Evolutionary conservation across 164 flowering plant genomes (phyloP).

Genomic region (Aristolochia contorta): DNA sequence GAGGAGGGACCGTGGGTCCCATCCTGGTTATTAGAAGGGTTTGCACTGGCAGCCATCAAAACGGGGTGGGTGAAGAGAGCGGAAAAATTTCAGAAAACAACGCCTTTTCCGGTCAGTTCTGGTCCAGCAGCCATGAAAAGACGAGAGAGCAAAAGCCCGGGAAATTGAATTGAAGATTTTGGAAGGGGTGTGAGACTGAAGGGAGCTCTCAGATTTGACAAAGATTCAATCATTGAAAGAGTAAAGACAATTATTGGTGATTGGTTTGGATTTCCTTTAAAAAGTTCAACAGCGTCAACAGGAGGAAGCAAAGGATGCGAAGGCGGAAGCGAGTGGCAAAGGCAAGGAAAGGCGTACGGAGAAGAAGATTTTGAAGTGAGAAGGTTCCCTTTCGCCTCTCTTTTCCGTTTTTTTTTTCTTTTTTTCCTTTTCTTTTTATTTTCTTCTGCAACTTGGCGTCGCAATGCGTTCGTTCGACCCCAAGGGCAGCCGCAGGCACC

Average conservation of each 20-base stretch:
- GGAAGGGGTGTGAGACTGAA: slow-evolving; percentile 2
- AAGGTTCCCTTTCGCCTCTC: background rate
- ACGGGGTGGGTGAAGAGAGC: slow-evolving; percentile 5
- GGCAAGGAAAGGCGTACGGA: background rate
- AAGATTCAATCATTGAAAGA: slow-evolving; percentile 4
- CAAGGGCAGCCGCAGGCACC: too few relatives aligned
- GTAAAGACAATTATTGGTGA: background rate
- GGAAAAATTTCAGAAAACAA: slow-evolving; percentile 1
- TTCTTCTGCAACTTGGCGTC: background rate
- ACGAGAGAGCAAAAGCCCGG: background rate
- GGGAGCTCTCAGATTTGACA: slow-evolving; percentile 3
- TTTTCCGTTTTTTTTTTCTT: background rate
- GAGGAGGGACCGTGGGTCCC: slow-evolving; percentile 16
- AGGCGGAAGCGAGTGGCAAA: background rate
- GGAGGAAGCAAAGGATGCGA: background rate
- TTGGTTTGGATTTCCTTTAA: background rate
- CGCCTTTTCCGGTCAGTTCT: slow-evolving; percentile 20
- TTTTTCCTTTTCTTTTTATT: background rate
- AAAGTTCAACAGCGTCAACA: background rate
- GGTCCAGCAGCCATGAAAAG: slow-evolving; percentile 4
- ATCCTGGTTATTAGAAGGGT: slow-evolving; percentile 43
- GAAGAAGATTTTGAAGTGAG: background rate
- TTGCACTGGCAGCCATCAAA: slow-evolving; percentile 41
- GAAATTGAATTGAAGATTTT: background rate
- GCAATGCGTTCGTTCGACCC: too few relatives aligned